A percentile compares a stretch with the other conserved stretches of the same genome.
These are phyloP conservation scores for Sergeia podlipaevii DNA, from an alignment of 208 protist species.

Conservation along the genomic window DNA sequence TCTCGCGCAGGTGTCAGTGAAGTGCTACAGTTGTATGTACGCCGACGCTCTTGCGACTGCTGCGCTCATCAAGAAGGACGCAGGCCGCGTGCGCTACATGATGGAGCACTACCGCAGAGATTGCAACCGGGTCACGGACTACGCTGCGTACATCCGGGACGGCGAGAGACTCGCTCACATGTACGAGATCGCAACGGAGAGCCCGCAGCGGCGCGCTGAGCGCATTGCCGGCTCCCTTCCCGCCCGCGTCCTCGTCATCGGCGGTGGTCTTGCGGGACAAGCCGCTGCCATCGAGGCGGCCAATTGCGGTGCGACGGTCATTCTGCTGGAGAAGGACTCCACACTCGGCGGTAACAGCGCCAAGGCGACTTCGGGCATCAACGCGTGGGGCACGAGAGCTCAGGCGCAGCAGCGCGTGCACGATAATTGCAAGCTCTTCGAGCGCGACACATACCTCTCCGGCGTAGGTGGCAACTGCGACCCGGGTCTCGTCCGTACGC, in stretches of 20 bases:
- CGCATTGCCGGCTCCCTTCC: conserved; percentile 31
- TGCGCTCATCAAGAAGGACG: conserved; percentile 31
- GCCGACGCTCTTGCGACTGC: conserved; percentile 58
- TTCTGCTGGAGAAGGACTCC: conserved; percentile 80
- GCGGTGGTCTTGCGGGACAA: conserved; percentile 58
- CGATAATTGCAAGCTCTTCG: conserved; percentile 49
- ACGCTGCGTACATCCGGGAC: conserved; percentile 30
- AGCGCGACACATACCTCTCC: conserved; percentile 53
- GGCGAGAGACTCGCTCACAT: conserved; percentile 36
- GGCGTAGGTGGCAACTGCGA: conserved; percentile 46
- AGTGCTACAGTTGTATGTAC: conserved; percentile 49
- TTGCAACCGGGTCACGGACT: conserved; percentile 51
- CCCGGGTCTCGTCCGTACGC: conserved; percentile 57
- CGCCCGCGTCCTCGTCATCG: conserved; percentile 53
- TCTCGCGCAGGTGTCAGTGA: conserved; percentile 40
- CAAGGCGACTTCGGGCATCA: conserved; percentile 94
- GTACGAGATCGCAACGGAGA: conserved; percentile 48
- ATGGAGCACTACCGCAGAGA: conserved; percentile 36
- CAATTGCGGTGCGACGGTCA: conserved; percentile 55
- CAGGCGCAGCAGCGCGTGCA: conserved; percentile 44
- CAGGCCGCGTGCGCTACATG: conserved; percentile 31
- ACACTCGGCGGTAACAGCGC: conserved; percentile 89
- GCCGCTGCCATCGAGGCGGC: conserved; percentile 57
- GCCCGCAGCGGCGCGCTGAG: conserved; percentile 15
- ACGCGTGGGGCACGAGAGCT: conserved; percentile 68